phyloP scores from a whole-genome alignment of 805 yeast species.

The Candida vartiovaarae region DNA sequence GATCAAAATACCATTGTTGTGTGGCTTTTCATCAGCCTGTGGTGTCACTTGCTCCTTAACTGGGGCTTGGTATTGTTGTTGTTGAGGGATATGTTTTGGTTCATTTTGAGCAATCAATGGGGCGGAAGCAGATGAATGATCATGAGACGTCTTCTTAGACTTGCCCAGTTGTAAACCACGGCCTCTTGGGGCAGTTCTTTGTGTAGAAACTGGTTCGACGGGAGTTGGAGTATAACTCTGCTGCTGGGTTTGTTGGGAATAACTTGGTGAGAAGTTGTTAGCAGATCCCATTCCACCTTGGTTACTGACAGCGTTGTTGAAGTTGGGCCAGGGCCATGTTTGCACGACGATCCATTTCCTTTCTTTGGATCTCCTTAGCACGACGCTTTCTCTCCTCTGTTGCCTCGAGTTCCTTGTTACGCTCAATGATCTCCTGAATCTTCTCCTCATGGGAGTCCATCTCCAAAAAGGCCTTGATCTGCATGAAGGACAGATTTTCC shows the following conservation, averaged over 20 bases:
- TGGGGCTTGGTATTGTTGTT: slow-evolving; percentile 11
- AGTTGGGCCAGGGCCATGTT: slow-evolving; percentile 1
- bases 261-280: slow-evolving; percentile 5
- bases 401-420: slow-evolving; percentile 95
- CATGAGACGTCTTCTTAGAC: slow-evolving; percentile 20
- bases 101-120: neutral
- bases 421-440: slow-evolving; percentile 95
- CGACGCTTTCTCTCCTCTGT: slow-evolving; percentile 93
- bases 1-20: slow-evolving; percentile 74
- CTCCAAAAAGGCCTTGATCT: slow-evolving; percentile 82
- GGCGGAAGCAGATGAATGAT: slow-evolving; percentile 4
- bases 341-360: slow-evolving; percentile 60
- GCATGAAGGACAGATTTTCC: slow-evolving; percentile 75
- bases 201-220: slow-evolving; percentile 14
- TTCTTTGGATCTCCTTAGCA: slow-evolving; percentile 84
- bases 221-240: slow-evolving; percentile 19
- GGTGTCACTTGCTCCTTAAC: neutral
- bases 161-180: slow-evolving; percentile 78
- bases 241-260: slow-evolving; percentile 7
- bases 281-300: slow-evolving; percentile 10
- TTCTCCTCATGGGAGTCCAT: slow-evolving; percentile 99
- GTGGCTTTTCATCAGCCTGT: slow-evolving; percentile 24
- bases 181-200: slow-evolving; percentile 40
- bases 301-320: slow-evolving; percentile 5
- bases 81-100: neutral